Evolutionary conservation across 345 rosid genomes (phyloP), one percentile per base, ranked within the genome.

Genomic region (Lenwebbia sp.): DNA sequence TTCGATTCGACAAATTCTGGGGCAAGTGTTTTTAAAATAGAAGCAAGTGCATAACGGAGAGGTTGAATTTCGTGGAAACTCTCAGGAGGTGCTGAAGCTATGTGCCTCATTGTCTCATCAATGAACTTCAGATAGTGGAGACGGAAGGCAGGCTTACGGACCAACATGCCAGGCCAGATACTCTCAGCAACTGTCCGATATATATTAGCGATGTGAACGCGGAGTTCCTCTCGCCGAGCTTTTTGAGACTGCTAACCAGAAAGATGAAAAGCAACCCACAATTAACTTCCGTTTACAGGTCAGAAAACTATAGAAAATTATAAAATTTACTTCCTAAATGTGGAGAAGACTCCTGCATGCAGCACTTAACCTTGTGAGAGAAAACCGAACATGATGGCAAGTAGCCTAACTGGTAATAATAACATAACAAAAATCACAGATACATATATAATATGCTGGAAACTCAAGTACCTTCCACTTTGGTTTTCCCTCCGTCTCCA

Each of bases 131-230:
- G 91, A 93, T 95, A 96, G 91, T 96, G 98, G 86, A 92, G 97
- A 89, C 96, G 97, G 87, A 96, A 92, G 88, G 93, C 95, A 26
- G 95, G 96, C 87, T 96, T 96, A 85, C 96, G 95, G 85, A 90
- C 91, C 90, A 97, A 90, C 96, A 93, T 91, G 85, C 99, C 97
- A 86, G 99, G 99, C 99, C 99, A 97, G 89, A 97, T 91, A 89
- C 92, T 94, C 91, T 97, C 99, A 85, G 99, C 94, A 87, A 97
- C 95, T 82, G 94, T 93, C 54, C 97, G 95, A 87, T 95, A 97
- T 87, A 97, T 97, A 89, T 93, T 97, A 62, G 99, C 98, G 65
- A 96, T 92, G 88, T 96, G 98, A 50, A 88, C 88, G 41, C 98
- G 98, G 83, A 97, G 96, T 87, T 97, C 99, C 88, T 97, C 99